Base-by-base conservation (phyloP, 2,329 filamentous ascomycete species). In the Hypoxylon sp. region DNA sequence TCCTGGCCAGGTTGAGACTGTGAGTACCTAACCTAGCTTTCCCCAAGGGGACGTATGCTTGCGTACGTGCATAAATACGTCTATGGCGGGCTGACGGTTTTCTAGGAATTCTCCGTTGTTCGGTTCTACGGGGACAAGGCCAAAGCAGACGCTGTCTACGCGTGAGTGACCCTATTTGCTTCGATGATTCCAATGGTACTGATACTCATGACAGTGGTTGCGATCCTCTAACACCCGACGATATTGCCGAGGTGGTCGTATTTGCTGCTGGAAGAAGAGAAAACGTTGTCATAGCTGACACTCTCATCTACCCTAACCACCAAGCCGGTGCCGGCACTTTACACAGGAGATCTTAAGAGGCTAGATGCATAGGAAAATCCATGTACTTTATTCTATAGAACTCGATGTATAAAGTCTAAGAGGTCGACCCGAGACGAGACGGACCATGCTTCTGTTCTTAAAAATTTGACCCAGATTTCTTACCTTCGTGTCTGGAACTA, bases 261-360 rank as follows among this genome's bases (percentile, higher is more conserved):
- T 95, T 94, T 75, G 85, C 90, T 22, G 92, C 91, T n/a, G 90
- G 91, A 4, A 86, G 92, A 78, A 88, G 89, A 76, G 91, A 95
- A 81, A 94, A 94, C 77, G 92, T 94, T n/a, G 91, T 94, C 4
- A 81, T 95, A 71, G 92, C 92, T 2, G 92, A 95, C 80, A 90
- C 91, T 20, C 79, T 95, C 64, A 83, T 95, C 46, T 94, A 90
- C 79, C 92, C 92, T 6, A 93, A 89, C 75, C 91, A 94, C 77
- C 92, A 95, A 85, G 91, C 73, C 22, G 68, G 64, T 48, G 76
- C 77, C 33, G 64, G 58, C n/a, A 57, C 73, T 22, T 68, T 79
- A 72, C 76, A 79, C 61, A 77, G 66, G 55, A 78, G 71, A 60
- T 69, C 73, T 65, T 76, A 53, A 65, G 40, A 49, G 25, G 20